Base-by-base conservation (phyloP, 306 rosid genomes). In the Alnus glutinosa region DNA sequence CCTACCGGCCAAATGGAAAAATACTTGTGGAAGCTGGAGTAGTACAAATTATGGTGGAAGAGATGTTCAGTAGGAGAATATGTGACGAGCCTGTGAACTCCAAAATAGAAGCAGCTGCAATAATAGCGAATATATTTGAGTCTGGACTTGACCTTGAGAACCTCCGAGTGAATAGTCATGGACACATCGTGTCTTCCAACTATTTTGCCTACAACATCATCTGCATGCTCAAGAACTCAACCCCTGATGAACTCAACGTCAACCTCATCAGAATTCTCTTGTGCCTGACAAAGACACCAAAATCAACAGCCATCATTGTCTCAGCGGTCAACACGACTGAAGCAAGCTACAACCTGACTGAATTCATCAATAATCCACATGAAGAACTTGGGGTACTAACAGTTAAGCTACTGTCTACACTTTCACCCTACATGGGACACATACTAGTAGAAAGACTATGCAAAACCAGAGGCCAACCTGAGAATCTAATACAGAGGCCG, bases 111-210 rank as follows among this genome's bases (percentile, higher is more conserved):
- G 87, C 91, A 36, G 86, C 88, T 63, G 73, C 85, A 46, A 86
- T 88, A 42, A 83, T 86, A 32, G 91, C 85, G 58, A 88, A 83
- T 64, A 77, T 86, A 68, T 34, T 79, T 0, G 88, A 83, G 72
- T 79, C 86, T 1, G 81, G 57, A 58, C 75, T 78, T 66, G 85
- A 85, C 74, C 67, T 81, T 48, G 86, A 79, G 85, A 74, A 69
- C 19, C 58, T 86, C 57, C 79, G 19, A 76, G 89, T 73, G 70
- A 77, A 79, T 58, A 64, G 80, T 32, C 83, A 76, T 23, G 86
- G 84, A 36, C 84, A 74, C 79, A 85, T 87, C 30, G 61, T 85
- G 84, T 73, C 74, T 74, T 85, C 89, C n/a, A 83, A 83, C 50
- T 78, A 88, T 61, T 77, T 83, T 62, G 84, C 79, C 34, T 15